Base-by-base conservation (phyloP, 179 eudicot genomes). In the Camellia oleifera region DNA sequence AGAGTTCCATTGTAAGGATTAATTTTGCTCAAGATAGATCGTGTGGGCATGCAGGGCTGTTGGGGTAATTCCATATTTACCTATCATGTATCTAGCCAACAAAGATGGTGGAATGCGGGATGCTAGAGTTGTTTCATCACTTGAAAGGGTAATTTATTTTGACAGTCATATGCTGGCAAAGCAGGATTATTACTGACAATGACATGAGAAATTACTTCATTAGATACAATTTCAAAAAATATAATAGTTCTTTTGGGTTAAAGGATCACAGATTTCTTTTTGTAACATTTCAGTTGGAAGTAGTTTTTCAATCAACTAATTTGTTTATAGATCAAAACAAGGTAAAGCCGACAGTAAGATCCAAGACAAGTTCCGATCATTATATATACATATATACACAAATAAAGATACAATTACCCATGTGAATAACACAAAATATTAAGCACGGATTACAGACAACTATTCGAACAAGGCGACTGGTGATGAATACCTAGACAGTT, bases 391-490 rank as follows among this genome's bases (percentile, higher is more conserved):
- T 32, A 42, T 7, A 63, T 13, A 62, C 15, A 3, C 18, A 64
- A 13, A 50, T 5, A 4, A 45, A 11, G 26, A 75, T 75, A 54
- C 45, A 75, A 10, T 7, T 13, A 13, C 40, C 32, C 40, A 32
- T 32, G 40, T 32, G 58, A 45, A 45, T 42, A 6, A 17, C 2
- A 17, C 7, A 11, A 13, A 7, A 46, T 61, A 54, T 73, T 62
- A 73, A 73, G 63, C 76, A 73, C n/a, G 45, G 10, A 64, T 26
- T 76, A 46, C 17, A 20, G 57, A 76, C 57, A 17, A 46, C 5
- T 18, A 45, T 4, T 58, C 72, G 6, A 67, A 66, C 53, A 54
- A 66, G 48, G 61, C 7, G 18, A 42, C 26, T 66, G 50, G 40
- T 50, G 14, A 53, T 77, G 26, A 77, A 42, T 65, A 10, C 15